Evolutionary conservation across 169 alveolate species (phyloP), one percentile per base, ranked within the genome.

Genomic region (Blepharisma undulans): DNA sequence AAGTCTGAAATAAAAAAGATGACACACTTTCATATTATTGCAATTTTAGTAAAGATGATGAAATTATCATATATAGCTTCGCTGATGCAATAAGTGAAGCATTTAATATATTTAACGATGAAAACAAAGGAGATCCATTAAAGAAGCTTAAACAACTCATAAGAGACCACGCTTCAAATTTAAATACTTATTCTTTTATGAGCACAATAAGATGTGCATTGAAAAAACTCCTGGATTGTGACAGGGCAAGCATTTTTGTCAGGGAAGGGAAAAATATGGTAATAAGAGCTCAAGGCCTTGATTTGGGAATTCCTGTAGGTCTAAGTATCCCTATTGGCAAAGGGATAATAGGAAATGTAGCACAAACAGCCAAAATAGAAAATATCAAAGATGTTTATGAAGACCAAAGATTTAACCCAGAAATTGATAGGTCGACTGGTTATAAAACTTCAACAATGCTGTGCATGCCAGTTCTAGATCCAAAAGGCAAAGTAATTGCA

Each of bases 291-390:
- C 87, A 79, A 33, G 87, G 87, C 16, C 29, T 79, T 22, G 87
- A 79, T 25, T n/a, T 25, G 27, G 87, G 34, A 79, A 79, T 79
- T n/a, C 87, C 87, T 29, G 87, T 22, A 32, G 87, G 60, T 33
- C 27, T 30, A 21, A 79, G 87, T 29, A 33, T 79, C 8, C 87
- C 87, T 21, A 79, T 79, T 12, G 87, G 87, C 18, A 79, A 79
- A 79, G 87, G 87, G 61, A 79, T 79, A 21, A 79, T 79, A 10
- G 87, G 87, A n/a, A 79, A 79, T 33, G 87, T 79, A 25, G 87
- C 87, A 8, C 87, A 79, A 7, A 79, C 87, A 25, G 87, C 61
- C 0, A 25, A 79, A 32, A 79, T 34, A 1, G 87, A 79, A 32
- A 84, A 84, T 60, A 61, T 84, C 0, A n/a, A 22, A 36, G 77